A percentile compares a stretch with the other conserved stretches of the same genome.
phyloP scores from a whole-genome alignment of 2,329 filamentous ascomycete genomes.

The Talaromyces sp. region DNA sequence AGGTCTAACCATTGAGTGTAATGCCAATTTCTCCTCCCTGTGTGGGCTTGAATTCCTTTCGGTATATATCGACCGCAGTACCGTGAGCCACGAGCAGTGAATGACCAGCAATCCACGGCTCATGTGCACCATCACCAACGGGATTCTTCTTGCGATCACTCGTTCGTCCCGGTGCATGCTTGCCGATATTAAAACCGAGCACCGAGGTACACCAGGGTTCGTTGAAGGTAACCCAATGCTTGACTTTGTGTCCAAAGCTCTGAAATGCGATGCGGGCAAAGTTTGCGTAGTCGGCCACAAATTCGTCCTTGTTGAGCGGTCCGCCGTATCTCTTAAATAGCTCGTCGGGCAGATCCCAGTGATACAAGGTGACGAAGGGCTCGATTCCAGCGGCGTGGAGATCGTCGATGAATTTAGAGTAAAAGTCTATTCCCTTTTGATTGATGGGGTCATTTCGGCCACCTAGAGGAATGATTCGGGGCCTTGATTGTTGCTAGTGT shows the following conservation, averaged over 20 bases:
- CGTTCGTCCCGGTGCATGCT: slow-evolving; percentile 78
- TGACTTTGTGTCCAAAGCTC: slow-evolving; percentile 68
- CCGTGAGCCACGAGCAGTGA: slow-evolving; percentile 77
- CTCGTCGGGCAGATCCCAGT: slow-evolving; percentile 81
- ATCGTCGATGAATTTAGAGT: slow-evolving; percentile 74
- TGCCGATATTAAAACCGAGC: slow-evolving; percentile 72
- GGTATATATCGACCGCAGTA: slow-evolving; percentile 74
- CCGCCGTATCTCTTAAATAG: slow-evolving; percentile 79
- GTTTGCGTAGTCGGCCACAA: slow-evolving; percentile 74
- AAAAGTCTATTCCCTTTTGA: slow-evolving; percentile 71
- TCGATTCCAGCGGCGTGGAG: slow-evolving; percentile 71
- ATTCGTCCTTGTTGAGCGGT: slow-evolving; percentile 75
- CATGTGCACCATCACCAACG: slow-evolving; percentile 69
- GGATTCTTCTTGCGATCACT: slow-evolving; percentile 69
- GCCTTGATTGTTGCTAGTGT: slow-evolving; percentile 32
- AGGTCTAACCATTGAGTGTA: slow-evolving; percentile 67
- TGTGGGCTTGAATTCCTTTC: slow-evolving; percentile 73
- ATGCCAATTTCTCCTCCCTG: slow-evolving; percentile 79
- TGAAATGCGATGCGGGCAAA: slow-evolving; percentile 76
- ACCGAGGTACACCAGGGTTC: slow-evolving; percentile 84
- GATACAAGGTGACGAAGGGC: slow-evolving; percentile 78
- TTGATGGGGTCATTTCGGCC: slow-evolving; percentile 80
- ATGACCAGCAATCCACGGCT: slow-evolving; percentile 81
- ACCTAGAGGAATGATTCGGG: slow-evolving; percentile 79
- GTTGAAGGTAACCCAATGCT: slow-evolving; percentile 88